Evolutionary conservation across 2,329 filamentous ascomycete genomes (phyloP).

Genomic region (Davidsoniella eucalypti): DNA sequence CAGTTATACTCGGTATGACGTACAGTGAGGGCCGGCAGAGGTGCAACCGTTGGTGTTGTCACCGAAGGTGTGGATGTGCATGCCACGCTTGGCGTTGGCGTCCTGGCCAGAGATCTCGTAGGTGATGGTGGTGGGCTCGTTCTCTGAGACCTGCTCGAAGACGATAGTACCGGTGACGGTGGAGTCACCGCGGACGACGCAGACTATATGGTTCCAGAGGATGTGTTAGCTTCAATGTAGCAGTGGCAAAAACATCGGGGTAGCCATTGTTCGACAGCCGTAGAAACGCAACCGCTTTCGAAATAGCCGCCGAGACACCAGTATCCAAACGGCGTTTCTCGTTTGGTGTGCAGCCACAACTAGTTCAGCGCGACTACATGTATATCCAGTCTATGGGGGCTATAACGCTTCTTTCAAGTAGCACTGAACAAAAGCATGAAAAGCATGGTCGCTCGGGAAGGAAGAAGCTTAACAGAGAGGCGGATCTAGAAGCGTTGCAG

Average conservation of each 20-base stretch:
- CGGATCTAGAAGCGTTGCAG: slow-evolving; percentile 13
- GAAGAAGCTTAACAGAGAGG: neutral
- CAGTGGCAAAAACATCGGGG: neutral
- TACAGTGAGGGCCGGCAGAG: slow-evolving; percentile 93
- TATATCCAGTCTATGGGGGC: neutral
- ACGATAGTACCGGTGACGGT: slow-evolving; percentile 84
- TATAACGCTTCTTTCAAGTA: neutral
- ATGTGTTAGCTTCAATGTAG: slow-evolving; percentile 3
- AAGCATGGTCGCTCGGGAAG: neutral
- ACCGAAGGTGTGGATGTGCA: slow-evolving; percentile 97
- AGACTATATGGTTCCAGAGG: slow-evolving; percentile 42
- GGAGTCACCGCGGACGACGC: slow-evolving; percentile 93
- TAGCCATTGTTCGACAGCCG: neutral
- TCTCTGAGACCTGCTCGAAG: slow-evolving; percentile 85
- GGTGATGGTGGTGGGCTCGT: slow-evolving; percentile 64
- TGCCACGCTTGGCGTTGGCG: slow-evolving; percentile 86
- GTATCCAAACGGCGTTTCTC: neutral
- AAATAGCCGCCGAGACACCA: too few species aligned
- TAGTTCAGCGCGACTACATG: neutral
- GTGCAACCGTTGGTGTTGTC: slow-evolving; percentile 99
- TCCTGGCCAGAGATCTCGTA: slow-evolving; percentile 91
- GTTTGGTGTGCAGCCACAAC: neutral
- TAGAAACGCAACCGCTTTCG: too few species aligned
- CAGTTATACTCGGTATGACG: slow-evolving; percentile 21
- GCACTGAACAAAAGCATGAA: slow-evolving; percentile 13